Conservation (phyloP, 1,284 basidiomycete genomes). For the Trametes pubescens region DNA sequence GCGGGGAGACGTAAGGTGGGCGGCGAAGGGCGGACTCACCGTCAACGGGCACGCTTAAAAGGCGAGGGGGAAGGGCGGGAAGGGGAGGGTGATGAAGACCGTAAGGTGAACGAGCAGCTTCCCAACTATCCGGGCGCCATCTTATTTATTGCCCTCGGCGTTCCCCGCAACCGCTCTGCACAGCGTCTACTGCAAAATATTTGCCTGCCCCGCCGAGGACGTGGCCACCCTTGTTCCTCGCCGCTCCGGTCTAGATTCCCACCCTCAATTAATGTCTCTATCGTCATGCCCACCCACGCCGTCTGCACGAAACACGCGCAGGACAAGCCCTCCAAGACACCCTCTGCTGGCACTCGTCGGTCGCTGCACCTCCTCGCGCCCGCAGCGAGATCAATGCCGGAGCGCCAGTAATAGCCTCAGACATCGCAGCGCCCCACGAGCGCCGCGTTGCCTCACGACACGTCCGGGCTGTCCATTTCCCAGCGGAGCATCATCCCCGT, state of each 20-base stretch:
- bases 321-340: not conserved
- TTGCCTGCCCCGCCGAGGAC: constrained; percentile 16
- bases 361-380: not conserved
- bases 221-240: not conserved
- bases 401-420: not conserved
- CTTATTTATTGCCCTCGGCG: constrained; percentile 29
- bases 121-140: constrained; percentile 21
- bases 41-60: constrained; percentile 41
- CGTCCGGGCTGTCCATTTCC: constrained; percentile 7
- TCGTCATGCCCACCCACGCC: too few relatives aligned
- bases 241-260: not conserved
- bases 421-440: not conserved
- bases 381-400: not conserved
- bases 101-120: constrained; percentile 36
- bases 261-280: not conserved
- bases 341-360: not conserved
- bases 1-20: constrained; percentile 19
- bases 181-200: constrained; percentile 8
- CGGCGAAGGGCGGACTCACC: constrained; percentile 33
- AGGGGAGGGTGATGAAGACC: constrained; percentile 38
- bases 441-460: constrained; percentile 22
- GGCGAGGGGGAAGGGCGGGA: constrained; percentile 34
- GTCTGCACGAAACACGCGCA: not conserved
- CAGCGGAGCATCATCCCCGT: constrained; percentile 10
- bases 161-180: constrained; percentile 26